These are phyloP conservation scores for Ophiostoma quercus DNA, from an alignment of 2,329 filamentous ascomycete genomes.

Conservation along the genomic window DNA sequence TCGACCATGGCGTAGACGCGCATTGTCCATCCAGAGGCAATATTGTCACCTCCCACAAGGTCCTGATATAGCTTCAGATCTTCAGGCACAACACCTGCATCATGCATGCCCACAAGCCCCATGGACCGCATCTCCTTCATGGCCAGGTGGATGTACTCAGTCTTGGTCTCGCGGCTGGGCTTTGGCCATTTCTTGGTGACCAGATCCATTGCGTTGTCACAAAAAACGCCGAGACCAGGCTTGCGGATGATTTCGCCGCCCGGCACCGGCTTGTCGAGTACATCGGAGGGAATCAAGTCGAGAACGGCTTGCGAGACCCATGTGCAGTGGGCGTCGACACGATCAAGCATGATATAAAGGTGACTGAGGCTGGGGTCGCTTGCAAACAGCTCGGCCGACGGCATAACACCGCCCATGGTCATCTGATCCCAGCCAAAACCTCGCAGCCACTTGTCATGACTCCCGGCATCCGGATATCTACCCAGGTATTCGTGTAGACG, in stretches of 20 bases:
- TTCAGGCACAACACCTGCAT: conserved; percentile 56
- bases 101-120: conserved; percentile 64
- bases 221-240: conserved; percentile 63
- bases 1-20: conserved; percentile 66
- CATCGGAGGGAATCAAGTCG: conserved; percentile 49
- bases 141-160: conserved; percentile 52
- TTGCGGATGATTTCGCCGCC: conserved; percentile 59
- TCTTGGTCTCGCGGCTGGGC: conserved; percentile 49
- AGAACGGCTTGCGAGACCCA: conserved; percentile 64
- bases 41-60: conserved; percentile 21
- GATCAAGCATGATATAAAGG: conserved; percentile 63
- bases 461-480: conserved; percentile 46
- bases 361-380: conserved; percentile 41
- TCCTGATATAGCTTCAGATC: conserved; percentile 52
- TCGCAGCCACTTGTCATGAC: conserved; percentile 51
- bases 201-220: conserved; percentile 66
- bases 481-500: conserved; percentile 50
- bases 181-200: conserved; percentile 54
- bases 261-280: conserved; percentile 48
- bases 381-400: conserved; percentile 54
- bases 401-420: conserved; percentile 54
- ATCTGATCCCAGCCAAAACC: conserved; percentile 69
- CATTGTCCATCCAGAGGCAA: conserved; percentile 54
- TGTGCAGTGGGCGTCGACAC: conserved; percentile 64
- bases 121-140: conserved; percentile 59